Percentiles rank a stretch among this genome's conserved stretches.
phyloP scores from a whole-genome alignment of 2,329 filamentous ascomycete genomes.

The Alternaria consortialis region DNA sequence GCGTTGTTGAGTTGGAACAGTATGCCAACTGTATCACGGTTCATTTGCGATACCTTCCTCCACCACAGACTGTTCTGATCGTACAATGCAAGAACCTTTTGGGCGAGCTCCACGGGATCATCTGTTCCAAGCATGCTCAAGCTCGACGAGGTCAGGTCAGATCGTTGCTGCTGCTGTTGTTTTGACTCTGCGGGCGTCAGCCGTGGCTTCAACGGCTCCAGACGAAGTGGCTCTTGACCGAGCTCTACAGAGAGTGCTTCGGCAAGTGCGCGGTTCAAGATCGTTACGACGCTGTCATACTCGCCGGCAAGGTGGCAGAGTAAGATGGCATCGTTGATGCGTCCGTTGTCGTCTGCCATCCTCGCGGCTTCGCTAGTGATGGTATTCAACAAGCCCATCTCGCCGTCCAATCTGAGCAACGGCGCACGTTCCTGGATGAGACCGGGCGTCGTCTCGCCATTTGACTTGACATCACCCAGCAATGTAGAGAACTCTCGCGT shows the following conservation, averaged over 20 bases:
- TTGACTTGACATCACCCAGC: slow-evolving; percentile 86
- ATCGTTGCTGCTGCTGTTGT: slow-evolving; percentile 43
- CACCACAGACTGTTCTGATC: slow-evolving; percentile 68
- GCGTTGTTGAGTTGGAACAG: slow-evolving; percentile 69
- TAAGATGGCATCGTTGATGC: slow-evolving; percentile 91
- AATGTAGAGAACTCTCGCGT: slow-evolving; percentile 94
- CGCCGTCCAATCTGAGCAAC: slow-evolving; percentile 80
- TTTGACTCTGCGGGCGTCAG: slow-evolving; percentile 46
- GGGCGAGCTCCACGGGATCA: slow-evolving; percentile 70
- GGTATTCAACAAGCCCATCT: slow-evolving; percentile 86
- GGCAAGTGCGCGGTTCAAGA: slow-evolving; percentile 88
- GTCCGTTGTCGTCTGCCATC: slow-evolving; percentile 91
- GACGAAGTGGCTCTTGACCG: slow-evolving; percentile 78
- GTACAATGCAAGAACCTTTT: slow-evolving; percentile 71
- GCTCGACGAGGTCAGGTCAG: slow-evolving; percentile 50
- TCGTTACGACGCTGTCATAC: slow-evolving; percentile 90
- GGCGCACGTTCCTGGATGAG: slow-evolving; percentile 85
- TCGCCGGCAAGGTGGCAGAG: slow-evolving; percentile 94
- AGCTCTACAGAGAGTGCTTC: slow-evolving; percentile 88
- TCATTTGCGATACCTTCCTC: slow-evolving; percentile 65
- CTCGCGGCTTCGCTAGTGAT: slow-evolving; percentile 92
- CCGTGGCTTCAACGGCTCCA: slow-evolving; percentile 82
- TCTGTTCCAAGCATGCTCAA: slow-evolving; percentile 74
- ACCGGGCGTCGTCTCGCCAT: slow-evolving; percentile 85
- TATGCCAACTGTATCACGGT: slow-evolving; percentile 66